Percentiles rank a stretch among this genome's conserved stretches.
These are phyloP conservation scores for Apiospora malaysiana DNA, from an alignment of 2,329 filamentous ascomycete species.

Conservation along the genomic window DNA sequence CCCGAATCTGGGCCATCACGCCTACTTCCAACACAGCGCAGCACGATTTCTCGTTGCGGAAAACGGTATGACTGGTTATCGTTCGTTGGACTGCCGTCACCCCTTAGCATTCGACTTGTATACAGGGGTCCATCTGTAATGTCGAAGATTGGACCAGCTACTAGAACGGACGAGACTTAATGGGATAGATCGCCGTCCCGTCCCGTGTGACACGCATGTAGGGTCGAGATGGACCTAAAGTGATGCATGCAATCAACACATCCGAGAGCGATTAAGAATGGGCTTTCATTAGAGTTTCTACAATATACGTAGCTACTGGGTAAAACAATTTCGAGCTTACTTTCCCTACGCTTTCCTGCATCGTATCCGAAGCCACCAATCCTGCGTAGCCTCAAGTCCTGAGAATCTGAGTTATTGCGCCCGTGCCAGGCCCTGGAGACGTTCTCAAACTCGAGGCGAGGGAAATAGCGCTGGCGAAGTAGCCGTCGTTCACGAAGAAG, in stretches of 20 bases:
- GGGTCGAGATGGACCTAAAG: neutral
- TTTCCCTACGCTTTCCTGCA: neutral
- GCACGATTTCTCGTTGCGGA: too few relatives aligned
- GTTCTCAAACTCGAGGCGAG: too few relatives aligned
- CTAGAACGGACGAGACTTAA: neutral
- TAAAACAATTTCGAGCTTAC: neutral
- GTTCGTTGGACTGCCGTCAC: neutral
- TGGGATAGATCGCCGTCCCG: neutral
- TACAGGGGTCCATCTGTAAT: neutral
- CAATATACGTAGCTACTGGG: neutral
- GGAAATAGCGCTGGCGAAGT: too few relatives aligned
- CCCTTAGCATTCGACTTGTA: neutral
- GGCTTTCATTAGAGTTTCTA: neutral
- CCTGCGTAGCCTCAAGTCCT: too few relatives aligned
- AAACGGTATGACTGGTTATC: neutral
- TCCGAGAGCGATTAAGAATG: neutral
- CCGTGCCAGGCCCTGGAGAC: too few relatives aligned
- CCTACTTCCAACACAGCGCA: too few relatives aligned
- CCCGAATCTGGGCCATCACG: neutral
- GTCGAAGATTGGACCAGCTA: neutral
- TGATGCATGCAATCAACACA: neutral
- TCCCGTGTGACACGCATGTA: neutral
- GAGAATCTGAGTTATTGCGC: too few relatives aligned
- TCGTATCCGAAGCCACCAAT: constrained; percentile 44
- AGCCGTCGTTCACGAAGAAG: too few relatives aligned